These are phyloP conservation scores for Tricholoma matsutake DNA, from an alignment of 768 basidiomycete genomes.

Conservation along the genomic window DNA sequence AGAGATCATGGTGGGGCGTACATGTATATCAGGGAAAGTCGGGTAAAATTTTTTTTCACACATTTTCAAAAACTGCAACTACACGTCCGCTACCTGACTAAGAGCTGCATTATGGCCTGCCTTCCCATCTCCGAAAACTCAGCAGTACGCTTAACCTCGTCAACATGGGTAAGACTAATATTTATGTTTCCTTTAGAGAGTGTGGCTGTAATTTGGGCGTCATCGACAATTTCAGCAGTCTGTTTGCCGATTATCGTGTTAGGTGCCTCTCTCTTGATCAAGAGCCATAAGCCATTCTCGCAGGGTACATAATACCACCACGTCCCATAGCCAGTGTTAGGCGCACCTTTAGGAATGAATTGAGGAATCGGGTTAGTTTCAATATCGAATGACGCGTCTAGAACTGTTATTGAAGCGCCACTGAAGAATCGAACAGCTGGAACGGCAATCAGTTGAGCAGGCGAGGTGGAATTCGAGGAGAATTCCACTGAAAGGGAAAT, in stretches of 20 bases:
- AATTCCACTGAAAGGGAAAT: not conserved
- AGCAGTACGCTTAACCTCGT: not conserved
- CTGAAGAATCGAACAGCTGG: not conserved
- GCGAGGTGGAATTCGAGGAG: not conserved
- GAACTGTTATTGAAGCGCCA: not conserved
- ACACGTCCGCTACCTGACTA: not conserved
- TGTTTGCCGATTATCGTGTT: not conserved
- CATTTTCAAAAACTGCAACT: too few species aligned
- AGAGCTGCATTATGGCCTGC: not conserved
- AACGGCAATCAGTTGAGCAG: not conserved
- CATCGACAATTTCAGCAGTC: not conserved
- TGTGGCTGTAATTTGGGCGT: not conserved
- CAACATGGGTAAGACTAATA: not conserved
- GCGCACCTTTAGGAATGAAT: not conserved
- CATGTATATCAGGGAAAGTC: too few species aligned
- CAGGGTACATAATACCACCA: conserved; percentile 1
- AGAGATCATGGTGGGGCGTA: too few species aligned
- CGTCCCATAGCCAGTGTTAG: not conserved
- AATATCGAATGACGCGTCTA: not conserved
- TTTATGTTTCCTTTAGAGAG: not conserved
- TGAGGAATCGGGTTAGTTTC: not conserved
- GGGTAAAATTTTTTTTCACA: too few species aligned
- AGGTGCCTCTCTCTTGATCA: not conserved
- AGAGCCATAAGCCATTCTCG: not conserved
- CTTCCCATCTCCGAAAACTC: not conserved